These are phyloP conservation scores for Aspergillus mulundensis DNA, from an alignment of 495 filamentous ascomycete species.

Conservation along the genomic window DNA sequence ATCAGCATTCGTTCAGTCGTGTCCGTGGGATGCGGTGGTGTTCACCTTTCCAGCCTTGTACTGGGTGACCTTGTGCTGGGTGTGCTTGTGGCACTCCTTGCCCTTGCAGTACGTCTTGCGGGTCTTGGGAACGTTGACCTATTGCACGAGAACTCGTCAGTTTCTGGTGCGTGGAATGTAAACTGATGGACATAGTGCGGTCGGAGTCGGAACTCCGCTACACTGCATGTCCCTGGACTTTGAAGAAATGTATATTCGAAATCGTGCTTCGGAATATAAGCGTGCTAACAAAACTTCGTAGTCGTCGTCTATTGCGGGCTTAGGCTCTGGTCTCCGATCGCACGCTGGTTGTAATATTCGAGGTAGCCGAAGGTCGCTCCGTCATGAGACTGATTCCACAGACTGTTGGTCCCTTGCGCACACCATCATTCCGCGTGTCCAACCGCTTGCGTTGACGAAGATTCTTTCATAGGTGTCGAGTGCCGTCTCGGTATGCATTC, in stretches of 20 bases:
- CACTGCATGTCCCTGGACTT: conserved; percentile 7
- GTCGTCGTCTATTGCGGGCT: not conserved
- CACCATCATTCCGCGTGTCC: not conserved
- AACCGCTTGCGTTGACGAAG: no score
- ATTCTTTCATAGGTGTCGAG: no score
- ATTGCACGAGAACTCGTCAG: conserved; percentile 26
- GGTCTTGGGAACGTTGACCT: conserved; percentile 91
- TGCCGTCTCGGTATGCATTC: no score
- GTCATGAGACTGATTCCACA: not conserved
- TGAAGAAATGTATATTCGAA: conserved; percentile 11
- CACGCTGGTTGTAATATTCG: not conserved
- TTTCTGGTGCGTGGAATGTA: conserved; percentile 11
- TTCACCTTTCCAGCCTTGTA: conserved; percentile 92
- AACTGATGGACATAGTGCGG: not conserved
- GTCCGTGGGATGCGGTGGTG: conserved; percentile 9
- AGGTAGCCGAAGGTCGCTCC: not conserved
- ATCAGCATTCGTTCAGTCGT: conserved; percentile 7
- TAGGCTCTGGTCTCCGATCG: not conserved
- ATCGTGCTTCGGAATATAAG: not conserved
- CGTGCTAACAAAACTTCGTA: not conserved
- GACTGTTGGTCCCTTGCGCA: not conserved
- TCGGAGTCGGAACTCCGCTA: not conserved
- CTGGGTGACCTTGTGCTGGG: conserved; percentile 91
- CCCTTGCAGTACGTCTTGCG: conserved; percentile 93
- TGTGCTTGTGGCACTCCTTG: conserved; percentile 92